Conservation (phyloP, 306 rosid species). For the Echinosophora koreensis region DNA sequence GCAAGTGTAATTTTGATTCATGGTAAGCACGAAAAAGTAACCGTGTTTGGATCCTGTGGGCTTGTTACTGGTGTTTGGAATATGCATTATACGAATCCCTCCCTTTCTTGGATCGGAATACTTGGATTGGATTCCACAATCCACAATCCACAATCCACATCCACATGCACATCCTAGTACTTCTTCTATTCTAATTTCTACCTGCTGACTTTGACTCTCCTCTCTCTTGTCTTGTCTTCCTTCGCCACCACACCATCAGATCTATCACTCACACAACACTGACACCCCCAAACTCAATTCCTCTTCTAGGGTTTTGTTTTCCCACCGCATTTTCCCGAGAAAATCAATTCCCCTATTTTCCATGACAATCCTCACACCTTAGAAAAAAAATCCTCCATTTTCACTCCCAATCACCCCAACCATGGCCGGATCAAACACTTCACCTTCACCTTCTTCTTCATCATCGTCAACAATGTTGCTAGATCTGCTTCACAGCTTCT, state of each 20-base stretch:
- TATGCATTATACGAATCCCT: not conserved
- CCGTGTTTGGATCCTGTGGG: no score
- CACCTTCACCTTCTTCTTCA: not conserved
- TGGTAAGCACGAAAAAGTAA: no score
- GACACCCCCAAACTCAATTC: not conserved
- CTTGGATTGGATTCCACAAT: not conserved
- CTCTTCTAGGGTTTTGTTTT: conserved; percentile 31
- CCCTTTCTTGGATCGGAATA: not conserved
- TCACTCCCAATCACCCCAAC: not conserved
- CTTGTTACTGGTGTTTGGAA: conserved; percentile 7
- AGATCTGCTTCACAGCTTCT: conserved; percentile 55
- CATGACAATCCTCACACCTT: conserved; percentile 43
- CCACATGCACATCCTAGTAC: not conserved
- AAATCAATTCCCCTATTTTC: conserved; percentile 21
- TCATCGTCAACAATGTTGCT: conserved; percentile 42
- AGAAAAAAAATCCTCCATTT: no score
- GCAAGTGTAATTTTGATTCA: no score
- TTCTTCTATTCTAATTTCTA: not conserved
- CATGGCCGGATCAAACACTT: conserved; percentile 46
- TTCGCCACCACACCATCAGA: conserved; percentile 20
- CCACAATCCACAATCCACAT: no score
- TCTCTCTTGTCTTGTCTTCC: not conserved
- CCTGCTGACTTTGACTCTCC: conserved; percentile 28
- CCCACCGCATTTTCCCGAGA: conserved; percentile 25
- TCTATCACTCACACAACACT: conserved; percentile 16